Percentiles rank a stretch among this genome's conserved stretches.
phyloP scores from a whole-genome alignment of 2,329 filamentous ascomycete species.

The Massarina eburnea region DNA sequence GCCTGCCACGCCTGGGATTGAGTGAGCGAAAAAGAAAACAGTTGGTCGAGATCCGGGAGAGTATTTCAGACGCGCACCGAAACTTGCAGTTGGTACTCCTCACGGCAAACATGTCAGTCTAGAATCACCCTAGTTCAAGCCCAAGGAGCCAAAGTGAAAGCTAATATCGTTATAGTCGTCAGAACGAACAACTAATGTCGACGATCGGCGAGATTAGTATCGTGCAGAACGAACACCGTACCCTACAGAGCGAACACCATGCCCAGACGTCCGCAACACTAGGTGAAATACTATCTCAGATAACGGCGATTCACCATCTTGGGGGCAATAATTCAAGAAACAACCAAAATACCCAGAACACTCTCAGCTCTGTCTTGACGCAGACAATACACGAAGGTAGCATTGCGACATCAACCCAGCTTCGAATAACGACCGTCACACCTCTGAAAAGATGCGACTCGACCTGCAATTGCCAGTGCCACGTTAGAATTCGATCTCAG shows the following conservation, averaged over 20 bases:
- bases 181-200: background rate
- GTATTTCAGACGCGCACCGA: background rate
- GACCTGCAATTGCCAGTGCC: slow-evolving; percentile 5
- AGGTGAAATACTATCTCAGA: background rate
- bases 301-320: background rate
- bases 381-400: background rate
- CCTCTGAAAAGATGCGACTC: background rate
- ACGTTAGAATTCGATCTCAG: background rate
- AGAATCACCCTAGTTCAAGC: background rate
- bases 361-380: background rate
- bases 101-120: slow-evolving; percentile 3
- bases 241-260: background rate
- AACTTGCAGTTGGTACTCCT: slow-evolving; percentile 4
- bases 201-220: background rate
- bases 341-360: background rate
- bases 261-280: background rate
- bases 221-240: too few relatives aligned
- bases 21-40: slow-evolving; percentile 1
- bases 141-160: too few relatives aligned
- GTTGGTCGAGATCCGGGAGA: background rate
- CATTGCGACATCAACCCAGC: background rate
- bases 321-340: background rate
- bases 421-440: background rate
- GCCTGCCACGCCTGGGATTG: background rate
- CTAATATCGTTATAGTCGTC: slow-evolving; percentile 2